Evolutionary conservation across 2,329 filamentous ascomycete species (phyloP).

Genomic region (Daldinia eschscholtzii): DNA sequence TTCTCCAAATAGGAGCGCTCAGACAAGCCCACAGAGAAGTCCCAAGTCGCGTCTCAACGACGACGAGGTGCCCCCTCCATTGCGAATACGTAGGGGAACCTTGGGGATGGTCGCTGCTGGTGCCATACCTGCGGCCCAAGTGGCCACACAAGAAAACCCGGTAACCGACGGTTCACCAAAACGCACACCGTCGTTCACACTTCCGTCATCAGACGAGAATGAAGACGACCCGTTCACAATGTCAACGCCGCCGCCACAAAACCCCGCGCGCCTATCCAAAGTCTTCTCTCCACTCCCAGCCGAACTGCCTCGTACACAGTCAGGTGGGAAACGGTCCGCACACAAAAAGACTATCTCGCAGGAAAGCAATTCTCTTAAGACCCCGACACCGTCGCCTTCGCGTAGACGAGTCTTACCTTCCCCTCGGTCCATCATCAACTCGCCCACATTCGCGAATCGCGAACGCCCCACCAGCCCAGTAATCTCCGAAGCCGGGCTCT

Average conservation of each 20-base stretch:
- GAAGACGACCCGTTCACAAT: conserved; percentile 50
- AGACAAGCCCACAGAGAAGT: neutral
- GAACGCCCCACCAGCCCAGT: conserved; percentile 40
- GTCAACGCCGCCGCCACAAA: conserved; percentile 36
- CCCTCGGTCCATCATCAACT: conserved; percentile 46
- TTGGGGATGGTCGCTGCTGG: conserved; percentile 13
- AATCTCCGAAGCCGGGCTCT: conserved; percentile 48
- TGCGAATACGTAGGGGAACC: conserved; percentile 34
- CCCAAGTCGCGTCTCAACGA: conserved; percentile 28
- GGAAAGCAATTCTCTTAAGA: conserved; percentile 25
- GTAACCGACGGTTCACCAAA: conserved; percentile 9
- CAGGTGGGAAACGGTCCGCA: neutral
- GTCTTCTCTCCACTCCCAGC: conserved; percentile 48
- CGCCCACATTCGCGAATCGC: conserved; percentile 38
- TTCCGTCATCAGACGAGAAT: conserved; percentile 29
- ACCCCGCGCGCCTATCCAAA: conserved; percentile 46
- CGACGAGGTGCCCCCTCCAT: conserved; percentile 29
- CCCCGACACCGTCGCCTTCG: conserved; percentile 44
- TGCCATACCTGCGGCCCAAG: neutral
- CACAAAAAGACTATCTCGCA: conserved; percentile 7
- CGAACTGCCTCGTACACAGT: conserved; percentile 26
- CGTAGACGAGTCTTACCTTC: conserved; percentile 40
- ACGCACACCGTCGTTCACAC: conserved; percentile 33
- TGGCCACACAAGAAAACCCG: neutral
- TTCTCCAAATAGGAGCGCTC: conserved; percentile 1